Percentiles rank a stretch among this genome's conserved stretches.
These are phyloP conservation scores for Rutidosis leptorrhynchoides DNA, from an alignment of 129 eudicot species.

Conservation along the genomic window DNA sequence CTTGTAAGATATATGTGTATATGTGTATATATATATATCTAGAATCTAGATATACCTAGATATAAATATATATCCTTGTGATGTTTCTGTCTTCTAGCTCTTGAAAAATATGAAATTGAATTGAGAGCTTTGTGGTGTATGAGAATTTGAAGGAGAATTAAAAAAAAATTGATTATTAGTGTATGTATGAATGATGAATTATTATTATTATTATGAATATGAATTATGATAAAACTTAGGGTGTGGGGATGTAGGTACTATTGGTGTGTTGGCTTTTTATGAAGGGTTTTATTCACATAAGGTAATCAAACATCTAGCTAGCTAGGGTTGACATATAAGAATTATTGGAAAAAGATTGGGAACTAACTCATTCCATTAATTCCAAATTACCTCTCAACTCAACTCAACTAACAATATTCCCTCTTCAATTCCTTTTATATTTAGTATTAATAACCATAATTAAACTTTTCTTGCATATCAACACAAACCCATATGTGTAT, in stretches of 20 bases:
- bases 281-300: constrained; percentile 36
- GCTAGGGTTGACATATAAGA: constrained; percentile 44
- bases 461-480: background rate
- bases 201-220: constrained; percentile 28
- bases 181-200: background rate
- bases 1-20: background rate
- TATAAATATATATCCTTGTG: background rate
- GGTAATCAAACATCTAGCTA: constrained; percentile 37
- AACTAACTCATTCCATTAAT: constrained; percentile 36
- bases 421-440: background rate
- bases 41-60: constrained; percentile 8
- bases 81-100: background rate
- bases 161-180: background rate
- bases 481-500: background rate
- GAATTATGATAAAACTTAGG: constrained; percentile 19
- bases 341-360: constrained; percentile 43
- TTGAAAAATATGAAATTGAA: constrained; percentile 22
- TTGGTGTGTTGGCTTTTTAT: constrained; percentile 46
- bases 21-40: background rate
- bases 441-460: background rate
- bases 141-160: constrained; percentile 8
- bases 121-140: constrained; percentile 22
- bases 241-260: constrained; percentile 39
- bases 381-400: constrained; percentile 30
- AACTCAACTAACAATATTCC: constrained; percentile 19